A percentile compares a stretch with the other conserved stretches of the same genome.
These are phyloP conservation scores for Acmispon strigosus DNA, from an alignment of 306 rosid species.

Conservation along the genomic window DNA sequence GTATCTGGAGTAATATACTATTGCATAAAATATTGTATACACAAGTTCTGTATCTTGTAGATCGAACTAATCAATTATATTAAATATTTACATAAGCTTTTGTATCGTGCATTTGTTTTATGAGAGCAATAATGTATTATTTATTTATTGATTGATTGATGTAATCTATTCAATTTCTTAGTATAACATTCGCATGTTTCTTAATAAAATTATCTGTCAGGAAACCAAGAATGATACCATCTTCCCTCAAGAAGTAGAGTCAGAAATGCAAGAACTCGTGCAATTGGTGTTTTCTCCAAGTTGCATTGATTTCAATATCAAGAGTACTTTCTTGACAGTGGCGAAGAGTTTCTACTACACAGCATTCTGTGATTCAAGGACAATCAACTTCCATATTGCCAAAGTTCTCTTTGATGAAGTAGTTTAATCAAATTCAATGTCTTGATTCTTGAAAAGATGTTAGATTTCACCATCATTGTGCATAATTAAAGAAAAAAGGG, in stretches of 20 bases:
- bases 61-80: no score
- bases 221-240: slow-evolving; percentile 10
- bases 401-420: slow-evolving; percentile 81
- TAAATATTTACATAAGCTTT: no score
- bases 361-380: slow-evolving; percentile 54
- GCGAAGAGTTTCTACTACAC: slow-evolving; percentile 66
- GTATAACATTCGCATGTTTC: neutral
- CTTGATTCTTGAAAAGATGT: neutral
- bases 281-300: slow-evolving; percentile 46
- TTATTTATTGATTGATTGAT: neutral
- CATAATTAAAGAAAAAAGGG: neutral
- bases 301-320: slow-evolving; percentile 42
- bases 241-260: slow-evolving; percentile 39
- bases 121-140: neutral
- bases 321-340: slow-evolving; percentile 62
- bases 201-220: slow-evolving; percentile 20
- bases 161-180: neutral
- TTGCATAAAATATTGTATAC: neutral
- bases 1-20: neutral
- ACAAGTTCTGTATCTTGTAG: no score
- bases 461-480: slow-evolving; percentile 2
- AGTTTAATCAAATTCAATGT: slow-evolving; percentile 15
- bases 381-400: slow-evolving; percentile 59
- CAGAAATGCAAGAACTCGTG: slow-evolving; percentile 65
- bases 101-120: neutral